Base-by-base conservation (phyloP, 225 moss, liverwort and hornwort genomes). In the Marchantia polymorpha region DNA sequence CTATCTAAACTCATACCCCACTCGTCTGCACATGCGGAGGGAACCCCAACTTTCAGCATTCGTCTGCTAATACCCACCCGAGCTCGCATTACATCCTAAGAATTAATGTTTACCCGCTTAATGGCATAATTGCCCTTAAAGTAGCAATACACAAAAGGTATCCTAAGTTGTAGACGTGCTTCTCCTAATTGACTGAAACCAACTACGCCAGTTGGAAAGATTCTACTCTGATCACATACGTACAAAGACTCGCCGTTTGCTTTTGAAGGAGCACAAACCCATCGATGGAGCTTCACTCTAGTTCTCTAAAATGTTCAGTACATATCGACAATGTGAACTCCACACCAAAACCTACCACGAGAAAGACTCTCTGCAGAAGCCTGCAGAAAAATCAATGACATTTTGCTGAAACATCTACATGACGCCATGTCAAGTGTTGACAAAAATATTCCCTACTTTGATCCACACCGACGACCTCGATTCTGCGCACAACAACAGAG, bases 191-290 rank as follows among this genome's bases (percentile, higher is more conserved):
- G 8, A 71, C 71, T 50, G 47, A 8, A 69, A 19, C 47, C 20
- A 46, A 46, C 7, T 27, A 71, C 8, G 49, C 51, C 49, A 51
- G 50, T 29, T 11, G 39, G 23, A 6, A 47, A 50, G 50, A 71
- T 71, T 71, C 50, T 50, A 20, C 51, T 49, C 22, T 49, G 71
- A 71, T 23, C 71, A 71, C 49, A 50, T n/a, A 71, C 39, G 71
- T 71, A 71, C 71, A 71, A 71, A 39, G 71, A 10, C 71, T 71
- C 49, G 71, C 50, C 71, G 71, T 71, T 71, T 71, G 71, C 71
- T 50, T 58, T 71, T 19, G 71, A n/a, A 76, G 75, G 59, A 39
- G n/a, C 31, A 52, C 61, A 26, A 47, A 76, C 76, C 39, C 76
- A 60, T 47, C 60, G 20, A 10, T 60, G 61, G 59, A 60, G 53